phyloP scores from a whole-genome alignment of 345 rosid genomes.

The Populus nigra region DNA sequence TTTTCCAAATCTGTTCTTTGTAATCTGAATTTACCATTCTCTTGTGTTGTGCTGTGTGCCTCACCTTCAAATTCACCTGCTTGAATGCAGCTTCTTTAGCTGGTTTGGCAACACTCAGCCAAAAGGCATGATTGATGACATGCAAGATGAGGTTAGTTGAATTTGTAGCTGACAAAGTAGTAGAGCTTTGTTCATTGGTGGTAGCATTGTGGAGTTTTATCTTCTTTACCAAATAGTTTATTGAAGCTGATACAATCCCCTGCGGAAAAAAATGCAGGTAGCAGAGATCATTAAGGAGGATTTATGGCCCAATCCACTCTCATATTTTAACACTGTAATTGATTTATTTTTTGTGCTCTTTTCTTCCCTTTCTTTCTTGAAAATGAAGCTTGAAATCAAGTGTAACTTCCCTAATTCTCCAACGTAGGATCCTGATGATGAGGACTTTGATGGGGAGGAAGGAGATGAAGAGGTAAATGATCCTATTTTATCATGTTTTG shows the following conservation, averaged over 20 bases:
- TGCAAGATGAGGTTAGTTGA: conserved; percentile 74
- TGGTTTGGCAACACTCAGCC: conserved; percentile 70
- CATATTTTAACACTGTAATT: conserved; percentile 76
- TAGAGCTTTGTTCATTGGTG: neutral
- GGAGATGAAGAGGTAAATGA: conserved; percentile 21
- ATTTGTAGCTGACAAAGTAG: neutral
- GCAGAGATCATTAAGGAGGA: conserved; percentile 95
- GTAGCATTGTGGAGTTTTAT: neutral
- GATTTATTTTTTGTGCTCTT: neutral
- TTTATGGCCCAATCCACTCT: conserved; percentile 88
- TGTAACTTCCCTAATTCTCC: neutral
- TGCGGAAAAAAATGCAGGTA: conserved; percentile 42
- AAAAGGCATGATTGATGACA: conserved; percentile 55
- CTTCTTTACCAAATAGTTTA: neutral
- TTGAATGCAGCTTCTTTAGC: conserved; percentile 67
- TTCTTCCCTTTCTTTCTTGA: neutral
- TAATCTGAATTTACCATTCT: neutral
- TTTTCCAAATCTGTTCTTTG: neutral
- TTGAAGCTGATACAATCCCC: neutral
- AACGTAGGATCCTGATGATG: conserved; percentile 22
- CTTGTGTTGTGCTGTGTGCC: neutral
- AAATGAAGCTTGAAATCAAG: neutral
- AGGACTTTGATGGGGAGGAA: conserved; percentile 25
- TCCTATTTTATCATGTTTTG: neutral
- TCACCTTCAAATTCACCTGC: neutral